Conservation (phyloP, 192 early-diverging fungal genomes). For the Coemansia sp. region DNA sequence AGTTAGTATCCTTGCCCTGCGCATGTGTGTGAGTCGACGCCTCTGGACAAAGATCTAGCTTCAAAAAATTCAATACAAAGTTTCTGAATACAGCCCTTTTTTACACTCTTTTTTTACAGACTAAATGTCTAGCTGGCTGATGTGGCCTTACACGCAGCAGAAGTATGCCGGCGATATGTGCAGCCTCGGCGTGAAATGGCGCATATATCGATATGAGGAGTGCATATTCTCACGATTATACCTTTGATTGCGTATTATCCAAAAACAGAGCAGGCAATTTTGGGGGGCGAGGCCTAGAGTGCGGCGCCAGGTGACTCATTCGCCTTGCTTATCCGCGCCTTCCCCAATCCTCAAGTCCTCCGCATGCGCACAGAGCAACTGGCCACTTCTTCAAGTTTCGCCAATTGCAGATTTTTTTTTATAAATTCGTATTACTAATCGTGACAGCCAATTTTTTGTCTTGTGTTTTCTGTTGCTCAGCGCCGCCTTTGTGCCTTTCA, state of each 20-base stretch:
- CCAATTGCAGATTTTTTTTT: neutral
- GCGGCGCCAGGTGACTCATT: slow-evolving; percentile 4
- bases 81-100: neutral
- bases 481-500: slow-evolving; percentile 1
- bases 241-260: neutral
- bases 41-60: slow-evolving; percentile 47
- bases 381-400: neutral
- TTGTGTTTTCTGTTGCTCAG: neutral
- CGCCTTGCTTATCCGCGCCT: neutral
- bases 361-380: neutral
- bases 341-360: too few species aligned
- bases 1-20: slow-evolving; percentile 53
- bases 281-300: too few species aligned
- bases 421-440: neutral
- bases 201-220: neutral
- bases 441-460: neutral
- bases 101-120: neutral
- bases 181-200: too few species aligned
- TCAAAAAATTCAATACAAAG: neutral
- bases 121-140: too few species aligned
- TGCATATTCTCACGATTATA: neutral
- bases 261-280: neutral
- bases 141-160: too few species aligned
- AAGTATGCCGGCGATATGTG: too few species aligned
- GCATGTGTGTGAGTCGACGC: slow-evolving; percentile 45